phyloP scores from a whole-genome alignment of 176 grass and related monocot species.

The Raddia distichophylla region DNA sequence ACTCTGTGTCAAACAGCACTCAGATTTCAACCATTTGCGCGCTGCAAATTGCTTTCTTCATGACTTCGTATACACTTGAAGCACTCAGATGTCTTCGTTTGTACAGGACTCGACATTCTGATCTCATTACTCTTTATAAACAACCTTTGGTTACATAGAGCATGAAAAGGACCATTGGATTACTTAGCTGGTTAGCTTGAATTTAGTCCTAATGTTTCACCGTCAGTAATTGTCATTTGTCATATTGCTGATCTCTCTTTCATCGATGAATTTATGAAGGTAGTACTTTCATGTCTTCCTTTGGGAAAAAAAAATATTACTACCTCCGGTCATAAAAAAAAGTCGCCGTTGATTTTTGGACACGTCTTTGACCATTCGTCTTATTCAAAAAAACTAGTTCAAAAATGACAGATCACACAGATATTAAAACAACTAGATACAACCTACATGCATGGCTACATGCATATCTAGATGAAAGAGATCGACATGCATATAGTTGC shows the following conservation, averaged over 20 bases:
- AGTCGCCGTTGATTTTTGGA: too few species aligned
- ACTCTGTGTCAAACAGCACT: not conserved
- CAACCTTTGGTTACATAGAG: not conserved
- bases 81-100: not conserved
- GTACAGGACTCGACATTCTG: not conserved
- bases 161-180: not conserved
- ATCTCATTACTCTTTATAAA: not conserved
- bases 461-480: too few species aligned
- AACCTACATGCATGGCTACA: too few species aligned
- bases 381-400: too few species aligned
- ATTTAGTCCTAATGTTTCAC: not conserved
- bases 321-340: too few species aligned
- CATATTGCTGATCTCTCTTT: not conserved
- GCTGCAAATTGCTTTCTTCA: not conserved
- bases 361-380: too few species aligned
- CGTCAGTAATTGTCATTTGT: not conserved
- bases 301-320: too few species aligned
- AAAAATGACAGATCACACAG: too few species aligned
- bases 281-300: too few species aligned
- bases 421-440: too few species aligned
- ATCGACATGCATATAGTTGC: too few species aligned
- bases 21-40: not conserved
- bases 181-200: not conserved
- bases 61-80: not conserved
- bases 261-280: too few species aligned